phyloP scores from a whole-genome alignment of 495 filamentous ascomycete species.

The Diplogelasinospora grovesii region DNA sequence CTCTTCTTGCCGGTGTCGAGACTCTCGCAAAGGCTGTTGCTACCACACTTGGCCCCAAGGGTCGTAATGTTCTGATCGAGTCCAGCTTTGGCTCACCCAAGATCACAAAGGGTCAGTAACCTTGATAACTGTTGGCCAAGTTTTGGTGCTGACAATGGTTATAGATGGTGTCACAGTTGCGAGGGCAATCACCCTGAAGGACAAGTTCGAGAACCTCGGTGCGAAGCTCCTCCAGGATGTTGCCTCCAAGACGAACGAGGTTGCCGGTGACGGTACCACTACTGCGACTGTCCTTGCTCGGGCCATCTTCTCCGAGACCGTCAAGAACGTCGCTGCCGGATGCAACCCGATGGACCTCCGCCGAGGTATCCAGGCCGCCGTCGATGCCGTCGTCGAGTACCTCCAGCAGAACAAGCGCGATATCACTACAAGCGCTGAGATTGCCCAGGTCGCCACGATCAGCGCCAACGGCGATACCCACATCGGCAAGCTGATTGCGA shows the following conservation, averaged over 20 bases:
- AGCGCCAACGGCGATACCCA: slow-evolving; percentile 94
- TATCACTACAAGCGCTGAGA: slow-evolving; percentile 94
- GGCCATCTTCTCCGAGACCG: slow-evolving; percentile 98
- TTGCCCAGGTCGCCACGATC: slow-evolving; percentile 97
- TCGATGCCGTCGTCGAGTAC: slow-evolving; percentile 89
- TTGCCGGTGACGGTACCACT: slow-evolving; percentile 96
- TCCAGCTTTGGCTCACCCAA: slow-evolving; percentile 96
- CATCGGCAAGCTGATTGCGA: slow-evolving; percentile 92
- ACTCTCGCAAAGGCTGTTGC: slow-evolving; percentile 94
- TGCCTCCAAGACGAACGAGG: slow-evolving; percentile 98
- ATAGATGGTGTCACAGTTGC: slow-evolving; percentile 92
- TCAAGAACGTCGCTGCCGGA: slow-evolving; percentile 98
- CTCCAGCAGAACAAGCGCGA: slow-evolving; percentile 89
- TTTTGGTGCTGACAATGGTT: slow-evolving; percentile 7
- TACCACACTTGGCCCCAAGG: slow-evolving; percentile 95
- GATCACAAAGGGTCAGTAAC: slow-evolving; percentile 88
- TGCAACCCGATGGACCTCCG: slow-evolving; percentile 99
- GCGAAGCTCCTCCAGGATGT: slow-evolving; percentile 95
- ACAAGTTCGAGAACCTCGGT: slow-evolving; percentile 99
- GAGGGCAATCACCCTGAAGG: slow-evolving; percentile 84
- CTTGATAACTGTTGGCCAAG: neutral
- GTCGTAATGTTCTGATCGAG: slow-evolving; percentile 96
- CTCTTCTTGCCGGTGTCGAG: slow-evolving; percentile 89
- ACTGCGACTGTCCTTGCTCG: slow-evolving; percentile 95
- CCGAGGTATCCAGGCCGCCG: slow-evolving; percentile 91